Conservation (phyloP, 169 alveolate genomes). For the Plasmodium billcollinsi region DNA sequence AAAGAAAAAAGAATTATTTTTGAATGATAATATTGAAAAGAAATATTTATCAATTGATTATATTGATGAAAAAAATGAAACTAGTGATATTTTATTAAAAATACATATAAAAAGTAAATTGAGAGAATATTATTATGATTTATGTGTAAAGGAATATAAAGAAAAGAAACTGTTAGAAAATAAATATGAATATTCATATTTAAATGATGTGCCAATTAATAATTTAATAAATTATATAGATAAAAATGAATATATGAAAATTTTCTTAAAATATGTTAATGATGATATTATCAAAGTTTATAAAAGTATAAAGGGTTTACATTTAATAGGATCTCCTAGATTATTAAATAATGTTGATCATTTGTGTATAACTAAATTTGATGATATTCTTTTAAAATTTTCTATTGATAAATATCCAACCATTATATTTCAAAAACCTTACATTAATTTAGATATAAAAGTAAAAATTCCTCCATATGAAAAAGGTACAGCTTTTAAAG, state of each 20-base stretch:
- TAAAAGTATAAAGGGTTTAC: constrained; percentile 30
- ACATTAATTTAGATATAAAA: constrained; percentile 21
- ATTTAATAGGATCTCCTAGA: constrained; percentile 70
- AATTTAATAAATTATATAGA: constrained; percentile 69
- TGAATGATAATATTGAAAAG: constrained; percentile 22
- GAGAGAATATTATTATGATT: constrained; percentile 63
- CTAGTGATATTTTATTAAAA: constrained; percentile 48
- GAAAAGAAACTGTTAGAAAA: constrained; percentile 47
- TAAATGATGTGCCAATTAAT: constrained; percentile 67
- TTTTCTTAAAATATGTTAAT: constrained; percentile 48
- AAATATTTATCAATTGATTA: constrained; percentile 22
- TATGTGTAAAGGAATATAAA: constrained; percentile 61
- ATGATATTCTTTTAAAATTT: constrained; percentile 39
- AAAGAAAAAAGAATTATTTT: constrained; percentile 8
- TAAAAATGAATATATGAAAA: constrained; percentile 38
- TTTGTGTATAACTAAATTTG: constrained; percentile 50
- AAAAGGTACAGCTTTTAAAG: constrained; percentile 64
- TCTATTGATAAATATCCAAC: constrained; percentile 65
- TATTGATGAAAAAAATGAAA: constrained; percentile 62
- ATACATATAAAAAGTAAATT: constrained; percentile 38
- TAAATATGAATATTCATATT: constrained; percentile 64
- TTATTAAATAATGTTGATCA: constrained; percentile 54
- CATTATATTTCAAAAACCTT: constrained; percentile 45
- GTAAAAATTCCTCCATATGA: constrained; percentile 67
- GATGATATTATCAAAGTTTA: constrained; percentile 65